A percentile compares a stretch with the other conserved stretches of the same genome.
These are phyloP conservation scores for Fragilariopsis cylindrus DNA, from an alignment of 108 stramenopile genomes.

Conservation along the genomic window DNA sequence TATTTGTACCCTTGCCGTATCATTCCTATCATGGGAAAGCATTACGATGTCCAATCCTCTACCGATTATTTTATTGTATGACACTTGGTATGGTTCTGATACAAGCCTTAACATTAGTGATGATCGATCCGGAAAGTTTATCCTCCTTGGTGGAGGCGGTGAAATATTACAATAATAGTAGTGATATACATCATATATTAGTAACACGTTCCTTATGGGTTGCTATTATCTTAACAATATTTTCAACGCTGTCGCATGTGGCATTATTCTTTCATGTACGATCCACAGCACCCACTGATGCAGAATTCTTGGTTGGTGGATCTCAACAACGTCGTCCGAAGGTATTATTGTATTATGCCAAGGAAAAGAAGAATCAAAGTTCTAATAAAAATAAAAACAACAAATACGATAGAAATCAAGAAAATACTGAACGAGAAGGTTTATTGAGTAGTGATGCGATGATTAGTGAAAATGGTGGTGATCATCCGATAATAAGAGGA, in stretches of 20 bases:
- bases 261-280: slow-evolving; percentile 77
- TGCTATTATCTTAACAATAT: slow-evolving; percentile 49
- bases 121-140: slow-evolving; percentile 53
- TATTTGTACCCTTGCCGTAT: slow-evolving; percentile 71
- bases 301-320: slow-evolving; percentile 28
- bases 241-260: slow-evolving; percentile 63
- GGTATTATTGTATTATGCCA: slow-evolving; percentile 31
- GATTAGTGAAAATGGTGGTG: neutral
- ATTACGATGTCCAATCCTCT: slow-evolving; percentile 51
- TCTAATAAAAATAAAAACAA: neutral
- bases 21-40: slow-evolving; percentile 78
- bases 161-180: neutral
- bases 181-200: slow-evolving; percentile 27
- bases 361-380: slow-evolving; percentile 12
- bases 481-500: neutral
- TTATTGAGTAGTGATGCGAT: slow-evolving; percentile 9
- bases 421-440: slow-evolving; percentile 29
- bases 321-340: slow-evolving; percentile 24
- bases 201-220: slow-evolving; percentile 54
- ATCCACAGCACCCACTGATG: slow-evolving; percentile 64
- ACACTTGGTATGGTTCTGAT: slow-evolving; percentile 51
- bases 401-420: neutral
- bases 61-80: slow-evolving; percentile 55
- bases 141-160: slow-evolving; percentile 34
- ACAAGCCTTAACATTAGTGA: slow-evolving; percentile 59